Percentiles rank a stretch among this genome's conserved stretches.
phyloP scores from a whole-genome alignment of 257 asterid species.

The Eucommia ulmoides region DNA sequence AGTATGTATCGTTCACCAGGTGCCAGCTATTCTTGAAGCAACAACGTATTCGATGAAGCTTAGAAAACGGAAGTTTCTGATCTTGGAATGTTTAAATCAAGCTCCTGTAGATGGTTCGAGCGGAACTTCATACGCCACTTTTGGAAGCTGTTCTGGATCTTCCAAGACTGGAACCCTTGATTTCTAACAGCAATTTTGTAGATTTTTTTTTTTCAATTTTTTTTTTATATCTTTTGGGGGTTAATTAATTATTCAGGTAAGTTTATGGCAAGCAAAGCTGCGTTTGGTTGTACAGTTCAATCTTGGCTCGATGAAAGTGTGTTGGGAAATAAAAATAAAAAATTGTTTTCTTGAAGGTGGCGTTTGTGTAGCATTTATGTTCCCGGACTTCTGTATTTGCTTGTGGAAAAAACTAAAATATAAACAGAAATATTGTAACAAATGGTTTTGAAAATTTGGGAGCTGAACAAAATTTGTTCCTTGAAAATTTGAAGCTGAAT shows the following conservation, averaged over 20 bases:
- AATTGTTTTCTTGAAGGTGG: no score
- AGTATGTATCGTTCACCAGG: conserved; percentile 27
- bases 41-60: conserved; percentile 82
- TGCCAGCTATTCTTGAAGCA: conserved; percentile 65
- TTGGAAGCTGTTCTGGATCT: conserved; percentile 67
- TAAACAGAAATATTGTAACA: no score
- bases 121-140: conserved; percentile 65
- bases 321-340: no score
- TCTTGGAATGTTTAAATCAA: conserved; percentile 79
- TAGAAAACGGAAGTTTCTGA: conserved; percentile 51
- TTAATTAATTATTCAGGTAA: not conserved
- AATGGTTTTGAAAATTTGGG: no score
- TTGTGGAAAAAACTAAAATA: no score
- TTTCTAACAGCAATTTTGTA: conserved; percentile 29
- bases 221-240: not conserved
- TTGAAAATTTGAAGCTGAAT: no score
- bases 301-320: no score
- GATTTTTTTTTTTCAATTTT: not conserved
- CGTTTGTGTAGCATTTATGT: no score
- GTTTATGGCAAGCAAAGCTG: no score
- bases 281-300: no score
- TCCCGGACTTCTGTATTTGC: no score
- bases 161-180: conserved; percentile 57
- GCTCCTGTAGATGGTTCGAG: conserved; percentile 93
- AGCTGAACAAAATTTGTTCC: no score